Conservation (phyloP, 2,329 filamentous ascomycete species). For the Ophiosphaerella herpotricha region DNA sequence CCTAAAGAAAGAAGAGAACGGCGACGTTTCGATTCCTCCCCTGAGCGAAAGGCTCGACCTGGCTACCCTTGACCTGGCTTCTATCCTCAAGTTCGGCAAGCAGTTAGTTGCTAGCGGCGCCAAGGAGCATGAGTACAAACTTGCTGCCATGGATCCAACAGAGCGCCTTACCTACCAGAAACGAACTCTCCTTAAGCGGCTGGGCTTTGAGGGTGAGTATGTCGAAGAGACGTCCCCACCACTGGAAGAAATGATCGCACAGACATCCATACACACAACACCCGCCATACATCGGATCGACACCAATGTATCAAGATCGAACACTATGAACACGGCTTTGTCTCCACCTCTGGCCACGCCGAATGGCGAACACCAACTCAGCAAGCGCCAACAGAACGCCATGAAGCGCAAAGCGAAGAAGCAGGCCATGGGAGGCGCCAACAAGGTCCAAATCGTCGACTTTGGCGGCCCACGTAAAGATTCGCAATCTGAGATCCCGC, state of each 20-base stretch:
- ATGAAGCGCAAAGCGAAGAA: conserved; percentile 92
- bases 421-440: conserved; percentile 85
- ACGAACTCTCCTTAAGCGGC: conserved; percentile 78
- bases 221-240: conserved; percentile 81
- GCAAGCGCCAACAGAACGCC: conserved; percentile 91
- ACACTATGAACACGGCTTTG: conserved; percentile 51
- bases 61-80: conserved; percentile 74
- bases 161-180: conserved; percentile 85
- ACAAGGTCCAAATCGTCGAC: conserved; percentile 88
- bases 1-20: conserved; percentile 57
- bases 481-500: conserved; percentile 62
- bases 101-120: conserved; percentile 81
- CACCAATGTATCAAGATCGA: conserved; percentile 52
- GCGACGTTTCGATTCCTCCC: conserved; percentile 46
- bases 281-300: conserved; percentile 55
- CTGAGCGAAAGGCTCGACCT: conserved; percentile 71
- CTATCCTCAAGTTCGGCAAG: conserved; percentile 81
- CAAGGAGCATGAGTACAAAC: conserved; percentile 79
- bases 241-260: conserved; percentile 61
- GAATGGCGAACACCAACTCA: conserved; percentile 60
- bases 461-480: conserved; percentile 71
- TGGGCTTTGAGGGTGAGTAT: conserved; percentile 83
- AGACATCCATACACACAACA: conserved; percentile 44
- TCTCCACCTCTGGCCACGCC: conserved; percentile 54
- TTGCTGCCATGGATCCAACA: conserved; percentile 80